Conservation (phyloP, 768 basidiomycete species). For the Trametes meyenii region DNA sequence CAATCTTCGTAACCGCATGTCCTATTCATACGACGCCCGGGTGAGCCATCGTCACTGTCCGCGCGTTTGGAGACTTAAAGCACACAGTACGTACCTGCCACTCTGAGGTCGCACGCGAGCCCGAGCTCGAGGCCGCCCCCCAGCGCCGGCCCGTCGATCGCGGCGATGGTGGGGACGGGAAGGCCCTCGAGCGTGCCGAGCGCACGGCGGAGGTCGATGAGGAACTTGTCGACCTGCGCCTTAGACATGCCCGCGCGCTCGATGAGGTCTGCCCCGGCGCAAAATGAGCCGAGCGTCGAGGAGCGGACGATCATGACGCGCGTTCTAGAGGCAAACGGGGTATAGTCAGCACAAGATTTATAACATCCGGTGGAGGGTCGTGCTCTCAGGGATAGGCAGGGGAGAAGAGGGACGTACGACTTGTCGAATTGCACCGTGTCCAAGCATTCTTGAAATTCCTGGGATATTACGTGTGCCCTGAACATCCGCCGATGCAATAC, state of each 20-base stretch:
- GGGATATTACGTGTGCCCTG: conserved; percentile 11
- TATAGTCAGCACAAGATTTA: neutral
- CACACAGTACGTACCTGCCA: conserved; percentile 80
- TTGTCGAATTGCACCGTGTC: conserved; percentile 68
- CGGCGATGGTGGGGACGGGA: conserved; percentile 88
- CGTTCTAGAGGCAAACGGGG: conserved; percentile 45
- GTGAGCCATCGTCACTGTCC: neutral
- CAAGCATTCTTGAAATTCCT: conserved; percentile 76
- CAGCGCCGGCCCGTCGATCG: conserved; percentile 90
- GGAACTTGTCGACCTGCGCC: conserved; percentile 74
- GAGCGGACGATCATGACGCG: conserved; percentile 87
- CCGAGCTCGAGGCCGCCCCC: conserved; percentile 92
- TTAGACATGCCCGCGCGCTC: conserved; percentile 86
- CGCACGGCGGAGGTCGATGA: conserved; percentile 69
- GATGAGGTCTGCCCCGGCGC: conserved; percentile 87
- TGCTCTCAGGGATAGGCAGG: too few species aligned
- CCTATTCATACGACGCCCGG: conserved; percentile 40
- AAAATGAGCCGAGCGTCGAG: conserved; percentile 77
- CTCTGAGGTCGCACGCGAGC: conserved; percentile 87
- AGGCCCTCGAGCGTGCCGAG: conserved; percentile 78
- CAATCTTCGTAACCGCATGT: conserved; percentile 77
- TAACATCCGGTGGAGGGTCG: neutral
- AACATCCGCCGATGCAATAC: conserved; percentile 8
- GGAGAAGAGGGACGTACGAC: conserved; percentile 44
- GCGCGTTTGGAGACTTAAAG: too few species aligned